Evolutionary conservation across 495 filamentous ascomycete species (phyloP).

Genomic region (Penicillium coffeae): DNA sequence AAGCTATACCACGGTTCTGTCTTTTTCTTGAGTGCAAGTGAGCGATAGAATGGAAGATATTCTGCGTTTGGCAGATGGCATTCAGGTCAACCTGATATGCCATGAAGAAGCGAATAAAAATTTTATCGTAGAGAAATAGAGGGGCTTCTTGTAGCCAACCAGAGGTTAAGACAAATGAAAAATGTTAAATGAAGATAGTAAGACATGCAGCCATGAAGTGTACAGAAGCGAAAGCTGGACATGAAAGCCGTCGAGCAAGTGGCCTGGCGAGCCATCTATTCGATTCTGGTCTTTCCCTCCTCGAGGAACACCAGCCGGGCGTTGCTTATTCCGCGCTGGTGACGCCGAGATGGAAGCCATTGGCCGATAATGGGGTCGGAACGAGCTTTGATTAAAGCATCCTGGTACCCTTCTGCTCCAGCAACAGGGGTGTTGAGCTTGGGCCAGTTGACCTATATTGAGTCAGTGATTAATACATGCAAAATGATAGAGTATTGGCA

Average conservation of each 20-base stretch:
- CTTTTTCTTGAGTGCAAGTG: constrained; percentile 7
- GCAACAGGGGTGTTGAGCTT: constrained; percentile 84
- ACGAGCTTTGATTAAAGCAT: constrained; percentile 70
- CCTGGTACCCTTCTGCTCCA: constrained; percentile 83
- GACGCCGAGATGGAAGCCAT: constrained; percentile 56
- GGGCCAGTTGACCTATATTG: constrained; percentile 84
- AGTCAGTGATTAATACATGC: neutral
- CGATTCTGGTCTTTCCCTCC: constrained; percentile 95
- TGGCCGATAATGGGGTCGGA: constrained; percentile 73
- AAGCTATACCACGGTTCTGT: constrained; percentile 3
- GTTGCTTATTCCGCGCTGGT: constrained; percentile 74
- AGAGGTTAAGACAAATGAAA: constrained; percentile 11
- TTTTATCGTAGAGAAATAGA: constrained; percentile 2
- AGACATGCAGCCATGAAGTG: constrained; percentile 23
- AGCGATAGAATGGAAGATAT: neutral
- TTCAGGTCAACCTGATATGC: neutral
- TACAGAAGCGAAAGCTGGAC: constrained; percentile 6
- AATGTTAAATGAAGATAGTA: constrained; percentile 9
- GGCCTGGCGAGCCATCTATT: constrained; percentile 45
- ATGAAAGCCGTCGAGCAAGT: neutral
- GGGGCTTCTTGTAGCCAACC: neutral
- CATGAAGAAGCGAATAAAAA: constrained; percentile 1
- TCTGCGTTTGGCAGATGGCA: neutral
- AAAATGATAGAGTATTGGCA: too few relatives aligned
- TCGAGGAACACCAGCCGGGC: constrained; percentile 76